Conservation (phyloP, 1,284 basidiomycete species). For the Cryptococcus jaspeensis region DNA sequence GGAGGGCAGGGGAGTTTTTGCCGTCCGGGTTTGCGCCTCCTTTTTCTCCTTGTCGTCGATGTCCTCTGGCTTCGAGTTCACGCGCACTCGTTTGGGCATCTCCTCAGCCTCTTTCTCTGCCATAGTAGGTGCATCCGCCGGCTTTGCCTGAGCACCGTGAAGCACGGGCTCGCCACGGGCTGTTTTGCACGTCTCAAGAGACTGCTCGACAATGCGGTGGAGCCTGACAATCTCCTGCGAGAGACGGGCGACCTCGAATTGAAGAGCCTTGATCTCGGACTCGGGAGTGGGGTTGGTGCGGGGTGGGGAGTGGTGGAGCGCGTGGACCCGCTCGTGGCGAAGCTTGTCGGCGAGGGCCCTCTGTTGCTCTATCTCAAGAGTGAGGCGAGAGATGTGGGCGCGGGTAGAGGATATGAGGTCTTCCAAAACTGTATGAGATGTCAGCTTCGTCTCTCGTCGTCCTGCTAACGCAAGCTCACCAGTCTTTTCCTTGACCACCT, state of each 20-base stretch:
- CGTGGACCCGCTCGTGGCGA: conserved; percentile 37
- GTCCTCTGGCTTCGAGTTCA: conserved; percentile 16
- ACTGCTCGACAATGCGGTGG: conserved; percentile 76
- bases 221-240: conserved; percentile 75
- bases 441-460: background rate
- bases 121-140: no score
- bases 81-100: conserved; percentile 25
- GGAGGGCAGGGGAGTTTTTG: conserved; percentile 18
- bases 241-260: conserved; percentile 57
- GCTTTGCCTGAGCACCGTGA: no score
- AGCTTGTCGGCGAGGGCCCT: conserved; percentile 64
- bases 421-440: conserved; percentile 63
- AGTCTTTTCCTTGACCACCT: conserved; percentile 78
- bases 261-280: conserved; percentile 61
- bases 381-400: conserved; percentile 69
- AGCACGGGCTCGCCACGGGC: conserved; percentile 25
- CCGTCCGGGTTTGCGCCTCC: no score
- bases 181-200: conserved; percentile 64
- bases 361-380: conserved; percentile 70
- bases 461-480: conserved; percentile 56
- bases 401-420: conserved; percentile 68
- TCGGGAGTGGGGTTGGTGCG: conserved; percentile 9
- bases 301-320: background rate
- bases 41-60: background rate
- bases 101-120: conserved; percentile 35